These are phyloP conservation scores for Sphaerulina populicola DNA, from an alignment of 2,329 filamentous ascomycete species.

Conservation along the genomic window DNA sequence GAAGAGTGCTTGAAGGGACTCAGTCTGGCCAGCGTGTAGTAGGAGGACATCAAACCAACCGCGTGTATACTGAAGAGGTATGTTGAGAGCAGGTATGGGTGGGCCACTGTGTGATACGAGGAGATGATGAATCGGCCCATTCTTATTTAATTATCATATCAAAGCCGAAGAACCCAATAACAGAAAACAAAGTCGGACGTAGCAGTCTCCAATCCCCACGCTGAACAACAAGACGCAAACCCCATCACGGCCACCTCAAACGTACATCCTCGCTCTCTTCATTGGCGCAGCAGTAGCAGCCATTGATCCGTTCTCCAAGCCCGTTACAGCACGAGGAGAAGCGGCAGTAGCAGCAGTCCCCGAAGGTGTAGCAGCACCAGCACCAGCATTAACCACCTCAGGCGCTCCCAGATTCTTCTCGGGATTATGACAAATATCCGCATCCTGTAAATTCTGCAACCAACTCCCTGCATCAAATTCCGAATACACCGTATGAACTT, in stretches of 20 bases:
- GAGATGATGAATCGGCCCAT: too few species aligned
- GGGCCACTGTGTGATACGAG: too few species aligned
- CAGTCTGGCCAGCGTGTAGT: too few species aligned
- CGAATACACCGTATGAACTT: conserved; percentile 27
- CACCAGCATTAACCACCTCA: background rate
- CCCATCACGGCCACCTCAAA: background rate
- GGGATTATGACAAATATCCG: conserved; percentile 20
- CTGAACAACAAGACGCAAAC: background rate
- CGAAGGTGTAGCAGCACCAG: too few species aligned
- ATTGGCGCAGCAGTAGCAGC: background rate
- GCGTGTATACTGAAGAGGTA: too few species aligned
- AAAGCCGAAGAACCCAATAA: background rate
- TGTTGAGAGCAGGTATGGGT: too few species aligned
- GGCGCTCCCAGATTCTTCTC: conserved; percentile 6
- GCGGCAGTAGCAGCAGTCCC: background rate
- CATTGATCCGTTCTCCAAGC: background rate
- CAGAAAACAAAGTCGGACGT: background rate
- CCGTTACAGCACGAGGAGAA: too few species aligned
- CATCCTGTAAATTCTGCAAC: conserved; percentile 27
- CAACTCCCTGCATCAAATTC: conserved; percentile 31
- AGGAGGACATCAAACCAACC: too few species aligned
- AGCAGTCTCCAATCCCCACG: background rate
- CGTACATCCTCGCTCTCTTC: conserved; percentile 2
- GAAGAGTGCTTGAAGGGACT: too few species aligned
- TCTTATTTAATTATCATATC: background rate